These are phyloP conservation scores for Austropuccinia psidii DNA, from an alignment of 1,284 basidiomycete genomes.

Conservation along the genomic window DNA sequence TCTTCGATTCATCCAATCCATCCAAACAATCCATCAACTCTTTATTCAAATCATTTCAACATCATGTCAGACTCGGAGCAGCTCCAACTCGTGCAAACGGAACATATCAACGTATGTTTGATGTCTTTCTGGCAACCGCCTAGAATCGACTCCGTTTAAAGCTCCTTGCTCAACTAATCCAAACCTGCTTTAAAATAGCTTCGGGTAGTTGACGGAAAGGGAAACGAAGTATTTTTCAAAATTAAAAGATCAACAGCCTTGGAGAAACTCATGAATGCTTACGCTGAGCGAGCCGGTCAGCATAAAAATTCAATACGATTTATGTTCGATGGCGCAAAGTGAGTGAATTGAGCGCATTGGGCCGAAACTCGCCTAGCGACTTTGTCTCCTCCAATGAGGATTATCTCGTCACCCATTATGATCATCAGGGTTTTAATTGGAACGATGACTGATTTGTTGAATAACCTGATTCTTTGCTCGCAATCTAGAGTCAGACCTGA, in stretches of 20 bases:
- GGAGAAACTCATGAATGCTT: constrained; percentile 85
- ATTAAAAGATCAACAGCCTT: constrained; percentile 91
- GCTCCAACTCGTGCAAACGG: constrained; percentile 16
- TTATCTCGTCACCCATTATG: not conserved
- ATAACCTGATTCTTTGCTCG: not conserved
- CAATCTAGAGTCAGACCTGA: constrained; percentile 26
- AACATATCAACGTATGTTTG: constrained; percentile 30
- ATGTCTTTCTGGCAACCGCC: no score
- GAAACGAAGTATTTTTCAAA: constrained; percentile 95
- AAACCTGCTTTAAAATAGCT: no score
- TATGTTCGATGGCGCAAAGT: constrained; percentile 33
- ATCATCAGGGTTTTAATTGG: not conserved
- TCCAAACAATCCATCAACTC: not conserved
- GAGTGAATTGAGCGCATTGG: not conserved
- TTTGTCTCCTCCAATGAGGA: not conserved
- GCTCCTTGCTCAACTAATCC: no score
- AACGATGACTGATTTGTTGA: not conserved
- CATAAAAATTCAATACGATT: constrained; percentile 16
- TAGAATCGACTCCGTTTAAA: no score
- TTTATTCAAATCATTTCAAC: not conserved
- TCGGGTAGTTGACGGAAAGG: constrained; percentile 62
- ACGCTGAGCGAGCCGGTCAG: constrained; percentile 66
- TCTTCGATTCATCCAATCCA: not conserved
- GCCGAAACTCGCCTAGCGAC: not conserved
- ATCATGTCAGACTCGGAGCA: constrained; percentile 33